Conservation (phyloP, 768 basidiomycete species). For the Leccinum boreale region DNA sequence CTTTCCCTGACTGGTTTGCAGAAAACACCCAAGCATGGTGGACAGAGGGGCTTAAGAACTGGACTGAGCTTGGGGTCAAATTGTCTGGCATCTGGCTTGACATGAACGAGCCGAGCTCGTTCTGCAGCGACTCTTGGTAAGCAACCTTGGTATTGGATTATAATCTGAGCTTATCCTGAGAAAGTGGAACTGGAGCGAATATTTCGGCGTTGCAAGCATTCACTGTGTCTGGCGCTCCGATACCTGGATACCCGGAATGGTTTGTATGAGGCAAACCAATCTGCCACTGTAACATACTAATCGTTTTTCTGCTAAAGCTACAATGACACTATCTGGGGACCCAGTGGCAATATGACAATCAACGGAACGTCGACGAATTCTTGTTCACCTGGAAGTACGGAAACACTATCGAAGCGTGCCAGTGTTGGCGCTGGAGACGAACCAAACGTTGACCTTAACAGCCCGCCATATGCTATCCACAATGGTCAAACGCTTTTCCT, state of each 20-base stretch:
- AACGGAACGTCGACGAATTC: conserved; percentile 59
- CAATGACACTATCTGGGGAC: conserved; percentile 56
- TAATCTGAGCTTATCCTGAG: background rate
- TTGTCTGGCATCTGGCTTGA: conserved; percentile 68
- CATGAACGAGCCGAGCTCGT: conserved; percentile 67
- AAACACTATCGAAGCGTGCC: conserved; percentile 36
- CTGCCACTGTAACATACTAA: background rate
- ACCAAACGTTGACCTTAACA: conserved; percentile 47
- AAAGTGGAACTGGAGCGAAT: conserved; percentile 51
- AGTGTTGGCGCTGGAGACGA: conserved; percentile 49
- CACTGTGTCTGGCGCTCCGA: conserved; percentile 46
- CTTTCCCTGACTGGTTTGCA: conserved; percentile 63
- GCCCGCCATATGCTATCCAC: conserved; percentile 68
- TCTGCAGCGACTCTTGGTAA: conserved; percentile 61
- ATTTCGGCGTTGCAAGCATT: conserved; percentile 58
- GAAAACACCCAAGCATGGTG: conserved; percentile 53
- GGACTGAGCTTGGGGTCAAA: conserved; percentile 47
- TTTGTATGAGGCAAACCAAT: conserved; percentile 16
- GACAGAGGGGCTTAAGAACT: conserved; percentile 57
- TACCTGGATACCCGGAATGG: conserved; percentile 71
- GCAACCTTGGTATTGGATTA: background rate
- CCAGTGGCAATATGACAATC: conserved; percentile 73
- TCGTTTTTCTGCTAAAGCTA: conserved; percentile 41
- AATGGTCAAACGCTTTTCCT: conserved; percentile 45
- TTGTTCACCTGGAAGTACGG: conserved; percentile 18